Evolutionary conservation across 352 stramenopile genomes (phyloP), one percentile per base, ranked within the genome.

Genomic region (Globisporangium solare): DNA sequence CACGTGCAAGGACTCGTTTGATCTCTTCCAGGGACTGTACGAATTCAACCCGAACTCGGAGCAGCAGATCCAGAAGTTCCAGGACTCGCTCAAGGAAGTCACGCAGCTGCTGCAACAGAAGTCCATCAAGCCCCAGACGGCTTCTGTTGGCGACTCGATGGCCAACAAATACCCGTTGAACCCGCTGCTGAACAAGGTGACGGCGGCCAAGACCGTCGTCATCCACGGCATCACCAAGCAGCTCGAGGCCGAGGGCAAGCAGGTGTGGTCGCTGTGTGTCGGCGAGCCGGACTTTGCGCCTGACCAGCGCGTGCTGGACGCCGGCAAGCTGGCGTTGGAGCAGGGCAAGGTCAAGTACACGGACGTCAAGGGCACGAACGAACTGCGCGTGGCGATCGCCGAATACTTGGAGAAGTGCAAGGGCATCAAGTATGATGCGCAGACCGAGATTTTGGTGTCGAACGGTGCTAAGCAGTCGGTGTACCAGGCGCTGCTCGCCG

Each of bases 21-120:
- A 99, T 63, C 79, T 99, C 6, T 99, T 99, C 73, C 97, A 98
- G 66, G 96, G 95, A 37, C 76, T 99, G 1, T 99, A 98, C 87
- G 97, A 98, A 63, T 99, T 94, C 70, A 99, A 99, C 69, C 73
- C 86, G 41, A 92, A 97, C 73, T 94, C 82, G 0, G 76, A 89
- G 51, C 65, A 79, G 52, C 86, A 95, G 67, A 91, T 91, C 48
- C 74, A 81, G 27, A 88, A 88, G 45, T 87, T 91, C 54, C 67
- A 83, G 40, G 69, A 86, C 18, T 86, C 80, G 8, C 55, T 90
- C 2, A 47, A 61, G 8, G 76, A 83, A 68, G 79, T 90, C 6
- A 72, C 71, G 0, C 62, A 74, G 8, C 58, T 77, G 45, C 74
- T 88, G 6, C 66, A 66, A 56, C 46, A 43, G 13, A 67, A 63